A percentile compares a stretch with the other conserved stretches of the same genome.
Conservation (phyloP, 1,139 yeast species). For the Lodderomyces orthopsilosis region DNA sequence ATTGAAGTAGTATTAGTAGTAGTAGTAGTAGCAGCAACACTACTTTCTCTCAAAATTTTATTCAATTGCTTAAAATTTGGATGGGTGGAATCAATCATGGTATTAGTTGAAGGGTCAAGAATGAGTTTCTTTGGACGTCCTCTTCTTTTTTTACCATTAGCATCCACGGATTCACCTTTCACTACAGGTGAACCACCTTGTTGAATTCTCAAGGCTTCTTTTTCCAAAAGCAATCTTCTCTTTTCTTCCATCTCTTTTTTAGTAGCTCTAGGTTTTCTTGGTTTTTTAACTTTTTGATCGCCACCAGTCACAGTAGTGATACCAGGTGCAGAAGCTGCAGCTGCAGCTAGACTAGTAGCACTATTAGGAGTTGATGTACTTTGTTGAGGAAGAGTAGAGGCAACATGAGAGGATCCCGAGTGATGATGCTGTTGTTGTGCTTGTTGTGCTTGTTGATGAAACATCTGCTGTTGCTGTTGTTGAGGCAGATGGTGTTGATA, state of each 20-base stretch:
- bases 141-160: constrained; percentile 33
- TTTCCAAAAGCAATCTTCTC: constrained; percentile 11
- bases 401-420: constrained; percentile 5
- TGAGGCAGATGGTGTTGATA: constrained; percentile 5
- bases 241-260: constrained; percentile 13
- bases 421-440: constrained; percentile 18
- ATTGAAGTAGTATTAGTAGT: background rate
- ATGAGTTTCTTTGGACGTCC: constrained; percentile 47
- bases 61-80: constrained; percentile 43
- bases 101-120: constrained; percentile 41
- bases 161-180: background rate
- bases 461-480: constrained; percentile 11
- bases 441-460: constrained; percentile 13
- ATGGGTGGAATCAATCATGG: constrained; percentile 43
- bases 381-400: background rate
- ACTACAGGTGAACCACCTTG: constrained; percentile 7
- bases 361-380: background rate
- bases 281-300: constrained; percentile 26
- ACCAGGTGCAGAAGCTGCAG: constrained; percentile 10
- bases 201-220: constrained; percentile 8
- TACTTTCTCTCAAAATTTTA: constrained; percentile 28
- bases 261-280: constrained; percentile 22
- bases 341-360: constrained; percentile 10
- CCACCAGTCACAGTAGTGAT: constrained; percentile 2
- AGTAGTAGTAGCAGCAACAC: constrained; percentile 2